Conservation (phyloP, 768 basidiomycete genomes). For the Leucocoprinus sp. region DNA sequence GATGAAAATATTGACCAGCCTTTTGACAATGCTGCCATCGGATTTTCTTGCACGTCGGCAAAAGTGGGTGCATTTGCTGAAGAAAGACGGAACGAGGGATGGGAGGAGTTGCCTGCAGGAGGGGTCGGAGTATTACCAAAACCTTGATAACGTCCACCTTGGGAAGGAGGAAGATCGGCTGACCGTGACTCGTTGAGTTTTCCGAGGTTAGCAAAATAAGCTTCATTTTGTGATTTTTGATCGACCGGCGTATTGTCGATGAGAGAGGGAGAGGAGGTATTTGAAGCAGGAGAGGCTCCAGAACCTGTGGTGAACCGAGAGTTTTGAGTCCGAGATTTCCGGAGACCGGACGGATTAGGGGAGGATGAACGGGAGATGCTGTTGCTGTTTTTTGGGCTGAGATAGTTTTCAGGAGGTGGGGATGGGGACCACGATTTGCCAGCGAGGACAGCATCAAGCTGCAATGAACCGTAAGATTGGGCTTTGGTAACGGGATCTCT, state of each 20-base stretch:
- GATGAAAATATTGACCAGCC: conserved; percentile 95
- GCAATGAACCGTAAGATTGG: not conserved
- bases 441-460: conserved; percentile 75
- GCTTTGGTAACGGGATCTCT: not conserved
- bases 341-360: conserved; percentile 65
- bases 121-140: conserved; percentile 81
- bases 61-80: conserved; percentile 76
- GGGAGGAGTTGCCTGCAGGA: conserved; percentile 35
- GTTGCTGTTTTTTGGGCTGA: conserved; percentile 11
- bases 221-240: conserved; percentile 78
- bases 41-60: conserved; percentile 79
- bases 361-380: conserved; percentile 32
- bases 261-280: conserved; percentile 39
- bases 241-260: conserved; percentile 38
- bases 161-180: conserved; percentile 78
- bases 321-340: conserved; percentile 76
- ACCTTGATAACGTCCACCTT: conserved; percentile 89
- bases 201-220: conserved; percentile 80
- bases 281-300: conserved; percentile 41
- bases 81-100: conserved; percentile 67
- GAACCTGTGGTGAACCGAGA: conserved; percentile 34
- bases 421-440: conserved; percentile 78
- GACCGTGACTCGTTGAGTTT: conserved; percentile 73
- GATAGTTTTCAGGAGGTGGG: conserved; percentile 45
- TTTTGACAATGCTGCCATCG: conserved; percentile 77